phyloP scores from a whole-genome alignment of 2,329 filamentous ascomycete genomes.

The Cladophialophora exuberans region DNA sequence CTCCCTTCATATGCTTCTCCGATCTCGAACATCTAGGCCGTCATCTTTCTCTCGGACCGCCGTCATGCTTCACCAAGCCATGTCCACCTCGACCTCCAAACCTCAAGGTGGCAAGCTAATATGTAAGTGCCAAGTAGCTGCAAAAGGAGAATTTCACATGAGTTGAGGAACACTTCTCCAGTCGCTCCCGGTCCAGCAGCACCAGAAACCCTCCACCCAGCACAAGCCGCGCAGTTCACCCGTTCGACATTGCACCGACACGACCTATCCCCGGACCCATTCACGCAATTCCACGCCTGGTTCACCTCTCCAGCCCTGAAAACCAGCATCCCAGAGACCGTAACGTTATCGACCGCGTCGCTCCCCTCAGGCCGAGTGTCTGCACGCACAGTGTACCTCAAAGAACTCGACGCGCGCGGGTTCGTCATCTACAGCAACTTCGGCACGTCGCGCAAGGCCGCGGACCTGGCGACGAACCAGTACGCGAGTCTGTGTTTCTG shows the following conservation, averaged over 20 bases:
- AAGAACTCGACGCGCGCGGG: slow-evolving; percentile 80
- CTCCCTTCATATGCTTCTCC: slow-evolving; percentile 12
- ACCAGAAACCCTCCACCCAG: slow-evolving; percentile 25
- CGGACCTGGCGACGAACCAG: slow-evolving; percentile 72
- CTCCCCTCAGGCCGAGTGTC: slow-evolving; percentile 84
- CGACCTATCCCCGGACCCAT: slow-evolving; percentile 68
- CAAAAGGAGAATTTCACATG: no score
- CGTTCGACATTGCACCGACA: slow-evolving; percentile 63
- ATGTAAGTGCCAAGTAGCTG: slow-evolving; percentile 33
- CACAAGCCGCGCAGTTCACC: slow-evolving; percentile 77
- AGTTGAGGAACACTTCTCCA: neutral
- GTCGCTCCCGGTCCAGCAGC: slow-evolving; percentile 7
- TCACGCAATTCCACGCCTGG: slow-evolving; percentile 87
- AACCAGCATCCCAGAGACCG: slow-evolving; percentile 82
- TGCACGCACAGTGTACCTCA: slow-evolving; percentile 88
- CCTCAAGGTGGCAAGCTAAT: slow-evolving; percentile 38
- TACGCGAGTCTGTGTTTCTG: slow-evolving; percentile 85
- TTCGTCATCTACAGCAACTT: slow-evolving; percentile 96
- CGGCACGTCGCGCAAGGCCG: slow-evolving; percentile 70
- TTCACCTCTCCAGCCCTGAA: slow-evolving; percentile 71
- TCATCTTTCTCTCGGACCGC: neutral
- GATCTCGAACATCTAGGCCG: neutral
- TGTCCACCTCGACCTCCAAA: slow-evolving; percentile 4
- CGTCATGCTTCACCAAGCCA: slow-evolving; percentile 28
- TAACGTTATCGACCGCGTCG: slow-evolving; percentile 80